Evolutionary conservation across 148 eudicot genomes (phyloP).

Genomic region (Spergularia marina): DNA sequence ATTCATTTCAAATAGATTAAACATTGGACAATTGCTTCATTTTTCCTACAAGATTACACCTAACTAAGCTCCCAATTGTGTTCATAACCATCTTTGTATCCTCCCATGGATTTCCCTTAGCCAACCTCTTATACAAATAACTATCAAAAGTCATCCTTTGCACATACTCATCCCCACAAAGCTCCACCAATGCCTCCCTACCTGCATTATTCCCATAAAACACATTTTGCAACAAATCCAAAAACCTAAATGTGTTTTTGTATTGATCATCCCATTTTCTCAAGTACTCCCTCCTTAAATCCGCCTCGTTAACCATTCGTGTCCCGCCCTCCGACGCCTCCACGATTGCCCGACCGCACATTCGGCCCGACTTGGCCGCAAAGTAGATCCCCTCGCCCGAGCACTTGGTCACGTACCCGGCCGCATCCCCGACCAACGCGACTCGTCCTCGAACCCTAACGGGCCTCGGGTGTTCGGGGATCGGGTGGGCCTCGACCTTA

Average conservation of each 20-base stretch:
- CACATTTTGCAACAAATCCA: slow-evolving; percentile 80
- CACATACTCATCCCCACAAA: slow-evolving; percentile 92
- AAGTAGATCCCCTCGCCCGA: slow-evolving; percentile 93
- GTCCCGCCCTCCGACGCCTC: slow-evolving; percentile 75
- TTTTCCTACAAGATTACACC: slow-evolving; percentile 57
- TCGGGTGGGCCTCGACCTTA: slow-evolving; percentile 93
- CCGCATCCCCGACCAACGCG: slow-evolving; percentile 87
- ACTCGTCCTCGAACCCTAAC: slow-evolving; percentile 70
- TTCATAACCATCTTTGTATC: slow-evolving; percentile 68
- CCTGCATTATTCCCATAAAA: slow-evolving; percentile 73
- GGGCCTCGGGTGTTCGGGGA: slow-evolving; percentile 92
- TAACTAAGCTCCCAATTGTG: slow-evolving; percentile 69
- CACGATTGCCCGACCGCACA: slow-evolving; percentile 75
- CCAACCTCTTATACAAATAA: slow-evolving; percentile 86
- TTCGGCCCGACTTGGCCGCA: slow-evolving; percentile 80
- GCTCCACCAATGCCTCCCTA: slow-evolving; percentile 89
- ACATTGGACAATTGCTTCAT: slow-evolving; percentile 33
- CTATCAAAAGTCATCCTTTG: slow-evolving; percentile 98
- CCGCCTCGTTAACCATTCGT: slow-evolving; percentile 53
- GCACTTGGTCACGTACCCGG: slow-evolving; percentile 90
- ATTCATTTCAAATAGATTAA: not conserved
- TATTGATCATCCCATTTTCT: slow-evolving; percentile 78
- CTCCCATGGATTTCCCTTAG: slow-evolving; percentile 55
- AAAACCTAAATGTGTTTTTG: slow-evolving; percentile 53
- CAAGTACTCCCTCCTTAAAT: slow-evolving; percentile 81